These are phyloP conservation scores for Zygosaccharomyces pseudobailii DNA, from an alignment of 1,139 yeast genomes.

Conservation along the genomic window DNA sequence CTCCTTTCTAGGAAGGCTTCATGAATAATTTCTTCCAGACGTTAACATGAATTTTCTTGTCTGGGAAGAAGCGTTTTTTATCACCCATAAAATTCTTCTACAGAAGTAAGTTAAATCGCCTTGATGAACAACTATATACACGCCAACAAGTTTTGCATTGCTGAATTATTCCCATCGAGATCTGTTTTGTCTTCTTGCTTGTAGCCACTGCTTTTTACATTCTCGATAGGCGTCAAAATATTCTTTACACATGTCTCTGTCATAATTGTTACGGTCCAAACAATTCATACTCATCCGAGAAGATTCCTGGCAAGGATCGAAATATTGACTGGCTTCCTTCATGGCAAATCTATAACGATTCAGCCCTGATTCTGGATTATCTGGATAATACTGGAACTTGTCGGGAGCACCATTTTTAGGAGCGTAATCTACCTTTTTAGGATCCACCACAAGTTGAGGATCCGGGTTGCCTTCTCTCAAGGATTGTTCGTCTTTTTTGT, in stretches of 20 bases:
- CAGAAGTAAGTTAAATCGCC: background rate
- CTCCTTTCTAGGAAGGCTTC: no score
- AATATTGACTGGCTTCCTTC: slow-evolving; percentile 78
- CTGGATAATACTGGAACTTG: slow-evolving; percentile 67
- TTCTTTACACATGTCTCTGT: slow-evolving; percentile 70
- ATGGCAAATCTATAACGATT: slow-evolving; percentile 36
- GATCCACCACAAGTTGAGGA: slow-evolving; percentile 13
- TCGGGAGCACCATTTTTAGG: slow-evolving; percentile 22
- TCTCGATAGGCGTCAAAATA: slow-evolving; percentile 91
- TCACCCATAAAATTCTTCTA: background rate
- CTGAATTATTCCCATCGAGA: slow-evolving; percentile 24
- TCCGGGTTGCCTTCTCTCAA: slow-evolving; percentile 1
- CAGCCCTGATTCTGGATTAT: slow-evolving; percentile 44
- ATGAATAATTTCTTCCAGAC: no score
- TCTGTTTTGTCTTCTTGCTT: slow-evolving; percentile 37
- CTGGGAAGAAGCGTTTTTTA: background rate
- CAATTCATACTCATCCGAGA: slow-evolving; percentile 83
- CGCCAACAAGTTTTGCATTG: background rate
- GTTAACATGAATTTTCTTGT: slow-evolving; percentile 3
- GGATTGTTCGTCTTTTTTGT: background rate
- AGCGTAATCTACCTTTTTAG: slow-evolving; percentile 24
- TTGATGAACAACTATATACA: slow-evolving; percentile 9
- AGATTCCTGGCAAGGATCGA: slow-evolving; percentile 90
- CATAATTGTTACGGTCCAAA: slow-evolving; percentile 69
- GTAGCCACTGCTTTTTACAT: slow-evolving; percentile 76